Percentiles rank a stretch among this genome's conserved stretches.
phyloP scores from a whole-genome alignment of 768 basidiomycete genomes.

The Favolaschia claudopus region DNA sequence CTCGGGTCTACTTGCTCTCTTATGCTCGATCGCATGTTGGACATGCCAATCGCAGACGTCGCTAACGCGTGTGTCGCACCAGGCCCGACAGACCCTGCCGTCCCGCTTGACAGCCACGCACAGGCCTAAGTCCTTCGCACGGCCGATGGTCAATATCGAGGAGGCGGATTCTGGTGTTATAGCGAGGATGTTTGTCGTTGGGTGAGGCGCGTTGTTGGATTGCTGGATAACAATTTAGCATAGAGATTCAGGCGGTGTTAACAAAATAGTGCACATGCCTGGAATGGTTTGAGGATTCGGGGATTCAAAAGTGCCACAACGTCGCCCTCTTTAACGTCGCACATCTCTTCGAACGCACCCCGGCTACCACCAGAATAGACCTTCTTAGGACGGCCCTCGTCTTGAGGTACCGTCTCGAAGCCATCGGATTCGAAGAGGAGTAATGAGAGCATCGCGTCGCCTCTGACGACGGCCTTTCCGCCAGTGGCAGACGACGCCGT shows the following conservation, averaged over 20 bases:
- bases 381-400: constrained; percentile 62
- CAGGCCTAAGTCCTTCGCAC: constrained; percentile 86
- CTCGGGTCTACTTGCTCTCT: constrained; percentile 82
- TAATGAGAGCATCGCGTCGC: constrained; percentile 85
- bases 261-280: constrained; percentile 53
- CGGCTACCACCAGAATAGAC: constrained; percentile 88
- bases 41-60: constrained; percentile 95
- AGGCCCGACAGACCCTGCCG: constrained; percentile 82
- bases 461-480: constrained; percentile 67
- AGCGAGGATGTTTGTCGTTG: constrained; percentile 82
- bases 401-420: constrained; percentile 61
- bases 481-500: constrained; percentile 61
- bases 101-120: constrained; percentile 82
- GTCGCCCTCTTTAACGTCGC: constrained; percentile 87
- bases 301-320: constrained; percentile 93
- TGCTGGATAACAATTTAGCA: constrained; percentile 39
- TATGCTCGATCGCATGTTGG: constrained; percentile 77
- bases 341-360: constrained; percentile 90
- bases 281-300: constrained; percentile 83
- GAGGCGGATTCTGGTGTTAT: constrained; percentile 84
- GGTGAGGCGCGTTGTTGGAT: constrained; percentile 69
- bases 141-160: constrained; percentile 85
- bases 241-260: neutral
- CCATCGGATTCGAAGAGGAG: constrained; percentile 90
- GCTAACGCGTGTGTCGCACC: constrained; percentile 90